These are phyloP conservation scores for Beta corolliflora DNA, from an alignment of 179 eudicot genomes.

Conservation along the genomic window DNA sequence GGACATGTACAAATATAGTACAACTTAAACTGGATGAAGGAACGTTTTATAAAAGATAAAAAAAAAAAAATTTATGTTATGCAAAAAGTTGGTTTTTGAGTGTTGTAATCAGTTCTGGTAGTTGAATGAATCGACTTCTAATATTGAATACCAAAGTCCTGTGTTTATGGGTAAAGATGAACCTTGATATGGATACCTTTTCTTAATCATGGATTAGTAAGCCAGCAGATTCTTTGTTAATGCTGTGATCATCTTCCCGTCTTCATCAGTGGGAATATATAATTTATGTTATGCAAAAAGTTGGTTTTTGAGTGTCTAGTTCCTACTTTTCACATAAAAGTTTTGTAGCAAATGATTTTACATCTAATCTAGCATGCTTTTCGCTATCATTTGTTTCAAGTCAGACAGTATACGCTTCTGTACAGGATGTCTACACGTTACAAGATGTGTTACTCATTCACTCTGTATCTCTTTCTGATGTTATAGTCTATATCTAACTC, in stretches of 20 bases:
- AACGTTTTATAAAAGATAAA: no score
- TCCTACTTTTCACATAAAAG: neutral
- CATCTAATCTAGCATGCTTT: neutral
- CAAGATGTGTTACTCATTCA: neutral
- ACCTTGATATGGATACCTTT: neutral
- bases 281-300: neutral
- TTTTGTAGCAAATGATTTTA: neutral
- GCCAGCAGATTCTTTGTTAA: neutral
- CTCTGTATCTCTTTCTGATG: neutral
- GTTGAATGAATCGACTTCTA: constrained; percentile 15
- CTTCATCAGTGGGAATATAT: neutral
- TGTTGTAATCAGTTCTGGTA: neutral
- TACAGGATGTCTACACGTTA: neutral
- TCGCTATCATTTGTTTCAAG: neutral
- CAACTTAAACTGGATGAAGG: no score
- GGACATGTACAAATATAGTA: constrained; percentile 14
- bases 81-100: neutral
- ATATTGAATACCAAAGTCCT: neutral
- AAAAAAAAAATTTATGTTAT: constrained; percentile 1
- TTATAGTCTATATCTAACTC: neutral
- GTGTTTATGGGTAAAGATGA: constrained; percentile 1
- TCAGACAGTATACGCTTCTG: neutral
- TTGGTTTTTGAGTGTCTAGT: neutral
- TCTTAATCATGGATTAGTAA: neutral
- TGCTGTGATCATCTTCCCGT: neutral